Percentiles rank a stretch among this genome's conserved stretches.
These are phyloP conservation scores for Triangularia verruculosa DNA, from an alignment of 2,329 filamentous ascomycete genomes.

Conservation along the genomic window DNA sequence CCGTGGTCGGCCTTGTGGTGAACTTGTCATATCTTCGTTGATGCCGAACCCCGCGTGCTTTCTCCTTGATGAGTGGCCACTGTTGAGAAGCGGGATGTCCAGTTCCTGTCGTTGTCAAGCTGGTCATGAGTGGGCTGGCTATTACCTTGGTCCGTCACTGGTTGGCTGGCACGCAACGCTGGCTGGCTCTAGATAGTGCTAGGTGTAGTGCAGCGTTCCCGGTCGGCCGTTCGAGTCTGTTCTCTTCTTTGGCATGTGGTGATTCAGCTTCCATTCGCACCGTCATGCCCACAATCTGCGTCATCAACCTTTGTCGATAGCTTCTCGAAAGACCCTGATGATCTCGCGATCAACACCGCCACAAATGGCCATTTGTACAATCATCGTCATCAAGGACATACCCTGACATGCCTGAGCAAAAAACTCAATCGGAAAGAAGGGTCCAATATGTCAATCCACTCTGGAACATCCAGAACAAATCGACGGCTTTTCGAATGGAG, in stretches of 20 bases:
- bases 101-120: background rate
- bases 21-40: background rate
- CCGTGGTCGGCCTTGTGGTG: background rate
- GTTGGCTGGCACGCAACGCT: background rate
- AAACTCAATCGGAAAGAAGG: background rate
- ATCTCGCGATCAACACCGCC: background rate
- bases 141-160: background rate
- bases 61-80: background rate
- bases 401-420: background rate
- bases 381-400: background rate
- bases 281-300: background rate
- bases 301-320: background rate
- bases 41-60: background rate
- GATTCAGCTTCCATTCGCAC: background rate
- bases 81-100: background rate
- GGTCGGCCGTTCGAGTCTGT: background rate
- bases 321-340: background rate
- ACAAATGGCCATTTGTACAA: background rate
- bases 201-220: background rate
- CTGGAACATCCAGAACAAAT: background rate
- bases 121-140: background rate
- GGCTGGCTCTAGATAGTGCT: background rate
- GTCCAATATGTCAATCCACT: background rate
- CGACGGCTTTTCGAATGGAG: background rate
- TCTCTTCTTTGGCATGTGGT: background rate